These are phyloP conservation scores for Leishmania arabica DNA, from an alignment of 208 protist species.

Conservation along the genomic window DNA sequence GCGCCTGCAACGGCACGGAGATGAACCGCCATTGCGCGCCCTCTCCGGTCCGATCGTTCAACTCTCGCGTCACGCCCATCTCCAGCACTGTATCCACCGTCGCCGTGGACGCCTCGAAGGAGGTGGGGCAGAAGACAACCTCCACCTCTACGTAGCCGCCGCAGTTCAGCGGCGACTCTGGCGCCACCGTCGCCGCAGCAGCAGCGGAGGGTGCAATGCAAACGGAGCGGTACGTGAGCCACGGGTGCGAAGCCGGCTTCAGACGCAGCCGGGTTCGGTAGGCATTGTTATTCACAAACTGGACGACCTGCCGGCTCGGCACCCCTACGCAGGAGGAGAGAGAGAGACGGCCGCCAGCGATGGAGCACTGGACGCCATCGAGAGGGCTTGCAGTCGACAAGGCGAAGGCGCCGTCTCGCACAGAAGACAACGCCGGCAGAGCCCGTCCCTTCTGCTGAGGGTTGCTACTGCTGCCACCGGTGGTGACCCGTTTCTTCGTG, in stretches of 20 bases:
- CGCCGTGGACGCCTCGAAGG: slow-evolving; percentile 45
- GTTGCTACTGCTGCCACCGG: not conserved
- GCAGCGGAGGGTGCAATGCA: slow-evolving; percentile 28
- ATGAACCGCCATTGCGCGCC: slow-evolving; percentile 81
- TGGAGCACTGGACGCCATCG: slow-evolving; percentile 59
- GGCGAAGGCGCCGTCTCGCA: not conserved
- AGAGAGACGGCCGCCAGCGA: slow-evolving; percentile 31
- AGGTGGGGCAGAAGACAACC: slow-evolving; percentile 59
- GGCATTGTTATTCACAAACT: slow-evolving; percentile 77
- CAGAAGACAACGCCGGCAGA: not conserved
- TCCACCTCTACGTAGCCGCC: slow-evolving; percentile 86
- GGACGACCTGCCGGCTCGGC: slow-evolving; percentile 35
- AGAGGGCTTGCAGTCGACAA: slow-evolving; percentile 8
- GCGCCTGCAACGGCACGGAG: slow-evolving; percentile 55
- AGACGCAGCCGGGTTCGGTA: slow-evolving; percentile 63
- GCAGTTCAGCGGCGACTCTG: slow-evolving; percentile 52
- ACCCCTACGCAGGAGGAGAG: slow-evolving; percentile 43
- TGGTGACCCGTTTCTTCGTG: not conserved
- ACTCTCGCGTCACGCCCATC: slow-evolving; percentile 71
- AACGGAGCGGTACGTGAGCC: slow-evolving; percentile 63
- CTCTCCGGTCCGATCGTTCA: slow-evolving; percentile 71
- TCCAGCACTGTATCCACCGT: slow-evolving; percentile 49
- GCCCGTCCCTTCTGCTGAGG: not conserved
- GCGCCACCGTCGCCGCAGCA: slow-evolving; percentile 7
- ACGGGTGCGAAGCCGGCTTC: slow-evolving; percentile 64